Evolutionary conservation across 306 rosid species (phyloP).

Genomic region (Gillenia trifoliata): DNA sequence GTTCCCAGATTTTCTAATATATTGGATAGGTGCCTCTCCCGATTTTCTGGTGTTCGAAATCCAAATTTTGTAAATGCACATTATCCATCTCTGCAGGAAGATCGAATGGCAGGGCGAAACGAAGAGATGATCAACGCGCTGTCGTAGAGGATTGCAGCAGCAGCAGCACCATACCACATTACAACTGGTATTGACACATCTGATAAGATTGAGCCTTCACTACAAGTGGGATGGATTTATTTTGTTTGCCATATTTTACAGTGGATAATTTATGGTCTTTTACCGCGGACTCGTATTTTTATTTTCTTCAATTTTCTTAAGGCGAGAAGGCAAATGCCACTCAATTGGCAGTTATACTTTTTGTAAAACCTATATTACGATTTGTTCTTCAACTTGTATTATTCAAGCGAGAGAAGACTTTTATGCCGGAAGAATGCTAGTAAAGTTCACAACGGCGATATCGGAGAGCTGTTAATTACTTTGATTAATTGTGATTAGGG

Average conservation of each 20-base stretch:
- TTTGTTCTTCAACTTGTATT: not conserved
- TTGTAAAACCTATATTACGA: not conserved
- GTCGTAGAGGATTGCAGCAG: constrained; percentile 3
- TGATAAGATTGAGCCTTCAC: not conserved
- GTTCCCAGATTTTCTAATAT: not conserved
- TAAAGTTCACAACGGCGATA: not conserved
- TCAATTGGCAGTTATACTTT: not conserved
- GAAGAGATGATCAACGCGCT: constrained; percentile 10
- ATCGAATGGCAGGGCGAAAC: constrained; percentile 4
- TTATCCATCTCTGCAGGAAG: constrained; percentile 19
- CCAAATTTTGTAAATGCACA: not conserved
- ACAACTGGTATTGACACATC: not conserved
- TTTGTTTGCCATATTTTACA: not conserved
- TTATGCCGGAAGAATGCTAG: not conserved
- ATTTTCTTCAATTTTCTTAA: not conserved
- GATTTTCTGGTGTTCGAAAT: not conserved
- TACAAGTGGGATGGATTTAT: not conserved
- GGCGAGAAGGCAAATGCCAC: not conserved
- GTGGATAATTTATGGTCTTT: not conserved
- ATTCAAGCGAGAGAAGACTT: too few relatives aligned
- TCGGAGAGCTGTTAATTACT: not conserved
- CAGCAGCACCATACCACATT: not conserved
- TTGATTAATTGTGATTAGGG: not conserved
- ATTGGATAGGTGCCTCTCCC: not conserved
- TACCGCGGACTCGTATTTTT: not conserved